Evolutionary conservation across 257 asterid genomes (phyloP).

Genomic region (Jacaranda copaia): DNA sequence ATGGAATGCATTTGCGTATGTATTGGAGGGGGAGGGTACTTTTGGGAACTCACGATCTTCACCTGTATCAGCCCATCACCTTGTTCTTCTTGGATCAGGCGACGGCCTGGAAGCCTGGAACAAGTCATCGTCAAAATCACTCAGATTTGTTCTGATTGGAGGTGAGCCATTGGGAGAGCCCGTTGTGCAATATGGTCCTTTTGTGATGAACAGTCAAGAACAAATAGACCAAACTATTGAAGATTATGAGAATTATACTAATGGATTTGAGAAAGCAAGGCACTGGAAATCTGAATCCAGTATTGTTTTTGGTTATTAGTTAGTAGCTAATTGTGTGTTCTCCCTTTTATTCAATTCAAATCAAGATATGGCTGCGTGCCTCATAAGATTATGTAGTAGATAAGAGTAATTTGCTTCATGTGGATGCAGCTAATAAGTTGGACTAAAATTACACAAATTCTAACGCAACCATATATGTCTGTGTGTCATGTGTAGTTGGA

Average conservation of each 20-base stretch:
- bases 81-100: conserved; percentile 69
- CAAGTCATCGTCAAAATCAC: conserved; percentile 49
- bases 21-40: conserved; percentile 80
- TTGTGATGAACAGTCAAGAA: conserved; percentile 85
- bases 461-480: too few relatives aligned
- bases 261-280: conserved; percentile 89
- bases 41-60: conserved; percentile 55
- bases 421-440: too few relatives aligned
- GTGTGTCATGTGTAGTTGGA: too few relatives aligned
- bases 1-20: conserved; percentile 87
- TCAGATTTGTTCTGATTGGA: conserved; percentile 71
- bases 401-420: too few relatives aligned
- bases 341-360: not conserved
- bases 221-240: conserved; percentile 77
- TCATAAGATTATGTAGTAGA: not conserved
- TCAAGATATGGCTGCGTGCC: not conserved
- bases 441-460: too few relatives aligned
- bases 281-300: conserved; percentile 77
- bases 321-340: not conserved
- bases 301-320: conserved; percentile 46
- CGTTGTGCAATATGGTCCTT: conserved; percentile 84
- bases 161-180: conserved; percentile 91
- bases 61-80: conserved; percentile 62
- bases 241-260: conserved; percentile 70
- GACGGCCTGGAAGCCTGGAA: conserved; percentile 79